A percentile compares a stretch with the other conserved stretches of the same genome.
These are phyloP conservation scores for Calocybe indica DNA, from an alignment of 768 basidiomycete species.

Conservation along the genomic window DNA sequence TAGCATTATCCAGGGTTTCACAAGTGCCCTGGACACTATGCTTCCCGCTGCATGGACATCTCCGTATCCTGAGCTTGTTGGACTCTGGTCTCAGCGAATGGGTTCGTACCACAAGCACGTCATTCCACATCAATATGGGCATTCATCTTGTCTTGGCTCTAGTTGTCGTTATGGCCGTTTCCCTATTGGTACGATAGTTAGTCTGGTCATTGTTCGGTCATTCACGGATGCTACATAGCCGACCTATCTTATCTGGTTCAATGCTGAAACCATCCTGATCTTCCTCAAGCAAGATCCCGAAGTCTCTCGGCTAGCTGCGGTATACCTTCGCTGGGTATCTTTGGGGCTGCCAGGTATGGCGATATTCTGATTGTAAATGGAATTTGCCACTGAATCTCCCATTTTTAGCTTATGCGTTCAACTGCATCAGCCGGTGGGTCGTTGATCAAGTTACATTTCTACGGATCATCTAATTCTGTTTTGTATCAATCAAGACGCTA, in stretches of 20 bases:
- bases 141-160: constrained; percentile 1
- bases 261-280: constrained; percentile 73
- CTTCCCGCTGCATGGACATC: constrained; percentile 96
- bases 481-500: constrained; percentile 40
- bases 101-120: constrained; percentile 34
- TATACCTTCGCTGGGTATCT: constrained; percentile 73
- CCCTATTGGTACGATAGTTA: constrained; percentile 49
- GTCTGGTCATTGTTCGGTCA: constrained; percentile 23
- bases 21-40: constrained; percentile 86
- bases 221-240: constrained; percentile 22
- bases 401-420: constrained; percentile 41
- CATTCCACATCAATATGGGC: neutral
- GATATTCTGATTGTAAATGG: constrained; percentile 4
- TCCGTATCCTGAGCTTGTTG: constrained; percentile 73
- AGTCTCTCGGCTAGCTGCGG: constrained; percentile 68
- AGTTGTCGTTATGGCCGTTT: constrained; percentile 58
- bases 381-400: constrained; percentile 1
- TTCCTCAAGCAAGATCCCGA: constrained; percentile 76
- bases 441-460: too few species aligned
- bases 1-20: constrained; percentile 77
- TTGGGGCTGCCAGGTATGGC: constrained; percentile 67
- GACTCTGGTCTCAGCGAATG: constrained; percentile 90
- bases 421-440: constrained; percentile 39
- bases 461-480: too few species aligned
- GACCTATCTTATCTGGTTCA: constrained; percentile 73